A percentile compares a stretch with the other conserved stretches of the same genome.
These are phyloP conservation scores for Fusarium begoniae DNA, from an alignment of 2,329 filamentous ascomycete species.

Conservation along the genomic window DNA sequence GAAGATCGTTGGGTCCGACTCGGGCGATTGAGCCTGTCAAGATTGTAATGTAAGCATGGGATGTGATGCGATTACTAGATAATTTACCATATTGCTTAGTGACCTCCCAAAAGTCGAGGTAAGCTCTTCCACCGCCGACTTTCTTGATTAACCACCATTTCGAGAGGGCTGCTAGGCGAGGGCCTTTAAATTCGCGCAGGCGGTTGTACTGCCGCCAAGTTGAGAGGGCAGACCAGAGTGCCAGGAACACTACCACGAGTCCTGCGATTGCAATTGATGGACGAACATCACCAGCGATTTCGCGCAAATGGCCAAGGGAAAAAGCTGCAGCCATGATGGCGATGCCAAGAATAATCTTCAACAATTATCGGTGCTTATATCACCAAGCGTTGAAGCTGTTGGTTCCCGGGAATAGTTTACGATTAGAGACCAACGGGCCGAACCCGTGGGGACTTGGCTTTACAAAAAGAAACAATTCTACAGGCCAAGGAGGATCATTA, in stretches of 20 bases:
- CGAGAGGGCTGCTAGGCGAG: constrained; percentile 49
- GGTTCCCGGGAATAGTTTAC: background rate
- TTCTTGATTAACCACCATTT: constrained; percentile 51
- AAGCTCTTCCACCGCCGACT: constrained; percentile 45
- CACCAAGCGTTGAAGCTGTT: background rate
- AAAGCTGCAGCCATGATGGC: constrained; percentile 6
- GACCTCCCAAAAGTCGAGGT: constrained; percentile 50
- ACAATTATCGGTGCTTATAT: background rate
- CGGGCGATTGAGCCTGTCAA: constrained; percentile 48
- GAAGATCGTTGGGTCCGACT: constrained; percentile 53
- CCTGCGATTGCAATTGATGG: constrained; percentile 20
- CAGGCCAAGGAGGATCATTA: background rate
- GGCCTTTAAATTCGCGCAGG: constrained; percentile 53
- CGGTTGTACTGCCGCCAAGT: constrained; percentile 46
- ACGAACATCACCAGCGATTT: background rate
- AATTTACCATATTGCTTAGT: constrained; percentile 48
- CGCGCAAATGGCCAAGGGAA: background rate
- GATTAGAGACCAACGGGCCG: background rate
- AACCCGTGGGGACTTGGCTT: background rate
- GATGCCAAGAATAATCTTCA: background rate
- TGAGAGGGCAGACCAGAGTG: constrained; percentile 27
- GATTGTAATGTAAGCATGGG: background rate
- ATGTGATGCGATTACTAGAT: background rate
- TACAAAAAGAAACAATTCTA: background rate
- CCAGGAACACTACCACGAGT: background rate